phyloP scores from a whole-genome alignment of 495 filamentous ascomycete genomes.

The Chlorociboria aeruginascens region DNA sequence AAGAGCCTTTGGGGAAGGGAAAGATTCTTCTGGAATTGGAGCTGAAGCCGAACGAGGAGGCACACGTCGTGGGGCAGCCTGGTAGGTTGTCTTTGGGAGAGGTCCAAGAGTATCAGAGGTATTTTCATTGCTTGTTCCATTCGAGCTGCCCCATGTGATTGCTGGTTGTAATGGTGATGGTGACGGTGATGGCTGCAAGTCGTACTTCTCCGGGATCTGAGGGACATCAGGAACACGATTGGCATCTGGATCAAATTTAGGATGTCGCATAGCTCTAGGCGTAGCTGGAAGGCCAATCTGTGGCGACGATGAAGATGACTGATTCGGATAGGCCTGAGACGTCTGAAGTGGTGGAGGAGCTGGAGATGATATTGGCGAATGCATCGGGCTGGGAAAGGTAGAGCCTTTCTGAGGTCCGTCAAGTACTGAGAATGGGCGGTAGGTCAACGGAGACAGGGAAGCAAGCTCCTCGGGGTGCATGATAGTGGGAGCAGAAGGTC shows the following conservation, averaged over 20 bases:
- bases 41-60: slow-evolving; percentile 63
- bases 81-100: slow-evolving; percentile 55
- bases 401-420: slow-evolving; percentile 16
- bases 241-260: slow-evolving; percentile 50
- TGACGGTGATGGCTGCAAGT: slow-evolving; percentile 20
- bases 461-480: slow-evolving; percentile 58
- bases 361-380: slow-evolving; percentile 25
- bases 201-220: slow-evolving; percentile 45
- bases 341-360: slow-evolving; percentile 33
- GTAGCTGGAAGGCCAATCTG: slow-evolving; percentile 68
- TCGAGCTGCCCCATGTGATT: slow-evolving; percentile 13
- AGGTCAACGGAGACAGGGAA: slow-evolving; percentile 32
- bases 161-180: no score
- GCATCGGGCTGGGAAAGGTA: slow-evolving; percentile 24
- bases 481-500: slow-evolving; percentile 69
- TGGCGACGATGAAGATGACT: slow-evolving; percentile 16
- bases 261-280: slow-evolving; percentile 73
- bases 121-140: slow-evolving; percentile 21
- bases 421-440: slow-evolving; percentile 17
- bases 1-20: slow-evolving; percentile 27
- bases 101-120: slow-evolving; percentile 18
- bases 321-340: slow-evolving; percentile 32
- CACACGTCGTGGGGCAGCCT: slow-evolving; percentile 44
- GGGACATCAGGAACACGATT: slow-evolving; percentile 53
- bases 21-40: slow-evolving; percentile 47